Evolutionary conservation across 495 filamentous ascomycete species (phyloP), one percentile per base, ranked within the genome.

Genomic region (Stereocaulon alpinum): DNA sequence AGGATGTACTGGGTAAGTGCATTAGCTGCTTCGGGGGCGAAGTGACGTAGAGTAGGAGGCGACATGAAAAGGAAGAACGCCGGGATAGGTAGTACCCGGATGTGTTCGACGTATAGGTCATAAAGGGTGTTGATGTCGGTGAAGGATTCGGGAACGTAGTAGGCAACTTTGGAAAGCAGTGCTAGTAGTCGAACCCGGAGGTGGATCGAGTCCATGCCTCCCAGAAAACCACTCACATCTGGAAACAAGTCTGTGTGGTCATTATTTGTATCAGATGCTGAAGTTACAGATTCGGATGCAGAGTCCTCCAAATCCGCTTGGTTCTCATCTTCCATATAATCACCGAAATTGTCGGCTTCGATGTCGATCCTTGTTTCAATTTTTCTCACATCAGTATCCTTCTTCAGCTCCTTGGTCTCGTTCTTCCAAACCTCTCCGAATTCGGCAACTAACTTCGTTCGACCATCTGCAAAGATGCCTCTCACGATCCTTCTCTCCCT

Each of bases 41-140:
- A 68, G 17, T 72, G 60, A 0, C 79, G 75, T 0, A 88, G 73
- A 1, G 73, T 72, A 48, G 74, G 64, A 18, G 80, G 76, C 29
- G 79, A 80, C 63, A 92, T 71, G 56, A 95, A 81, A n/a, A 83
- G 71, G 42, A 82, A 77, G 70, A 94, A 95, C n/a, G 81, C 68
- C 0, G 83, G 78, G 0, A 91, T 75, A 0, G 88, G 81, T 3
- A 91, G 76, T 29, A 76, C 76, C 18, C 82, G 78, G 20, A 93
- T 76, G 58, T 80, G 80, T 42, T 85, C 81, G 53, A 80, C 77
- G 60, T 84, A 86, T 20, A 77, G 71, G 58, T 86, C 78, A 71
- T 89, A 91, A 61, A 94, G 80, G 6, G 82, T 80, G 1, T 71
- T 69, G 0, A 79, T 64, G 22, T 70, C 49, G 20, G 76, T 75